phyloP scores from a whole-genome alignment of 768 basidiomycete species.

The Glaciozyma antarctica region DNA sequence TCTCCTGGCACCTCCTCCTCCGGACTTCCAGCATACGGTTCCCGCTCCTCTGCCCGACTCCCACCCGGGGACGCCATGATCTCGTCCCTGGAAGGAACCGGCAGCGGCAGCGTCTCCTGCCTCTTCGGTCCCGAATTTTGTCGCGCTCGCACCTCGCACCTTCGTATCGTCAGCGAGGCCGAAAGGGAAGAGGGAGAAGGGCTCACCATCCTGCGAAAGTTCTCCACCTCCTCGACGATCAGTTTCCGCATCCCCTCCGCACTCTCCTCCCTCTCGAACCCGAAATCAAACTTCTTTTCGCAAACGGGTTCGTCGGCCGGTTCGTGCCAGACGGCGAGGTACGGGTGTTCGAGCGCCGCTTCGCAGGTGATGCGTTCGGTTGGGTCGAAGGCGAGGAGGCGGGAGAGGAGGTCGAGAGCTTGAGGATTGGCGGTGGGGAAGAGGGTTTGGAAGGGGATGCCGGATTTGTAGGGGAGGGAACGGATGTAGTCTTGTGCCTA shows the following conservation, averaged over 20 bases:
- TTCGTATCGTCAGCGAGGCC: neutral
- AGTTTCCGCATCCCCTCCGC: constrained; percentile 95
- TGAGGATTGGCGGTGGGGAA: constrained; percentile 91
- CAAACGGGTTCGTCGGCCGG: constrained; percentile 42
- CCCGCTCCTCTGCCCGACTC: constrained; percentile 52
- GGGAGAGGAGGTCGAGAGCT: constrained; percentile 82
- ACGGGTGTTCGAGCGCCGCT: constrained; percentile 88
- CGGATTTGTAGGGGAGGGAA: constrained; percentile 90
- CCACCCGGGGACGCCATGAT: constrained; percentile 69
- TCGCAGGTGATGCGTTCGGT: constrained; percentile 93
- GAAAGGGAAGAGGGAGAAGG: constrained; percentile 22
- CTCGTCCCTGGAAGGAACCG: constrained; percentile 71
- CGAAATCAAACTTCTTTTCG: constrained; percentile 72
- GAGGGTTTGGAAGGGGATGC: constrained; percentile 79
- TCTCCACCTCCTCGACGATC: constrained; percentile 83
- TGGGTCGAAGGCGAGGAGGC: constrained; percentile 92
- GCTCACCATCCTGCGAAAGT: constrained; percentile 82
- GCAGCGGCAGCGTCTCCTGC: constrained; percentile 57
- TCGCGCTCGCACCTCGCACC: constrained; percentile 1
- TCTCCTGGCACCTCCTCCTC: constrained; percentile 77
- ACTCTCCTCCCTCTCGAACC: constrained; percentile 90
- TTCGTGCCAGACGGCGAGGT: constrained; percentile 88
- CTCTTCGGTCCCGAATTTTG: neutral
- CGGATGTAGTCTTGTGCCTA: constrained; percentile 98
- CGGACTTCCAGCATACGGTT: constrained; percentile 51